Base-by-base conservation (phyloP, 2,329 filamentous ascomycete genomes). In the Chlorencoelia australis region DNA sequence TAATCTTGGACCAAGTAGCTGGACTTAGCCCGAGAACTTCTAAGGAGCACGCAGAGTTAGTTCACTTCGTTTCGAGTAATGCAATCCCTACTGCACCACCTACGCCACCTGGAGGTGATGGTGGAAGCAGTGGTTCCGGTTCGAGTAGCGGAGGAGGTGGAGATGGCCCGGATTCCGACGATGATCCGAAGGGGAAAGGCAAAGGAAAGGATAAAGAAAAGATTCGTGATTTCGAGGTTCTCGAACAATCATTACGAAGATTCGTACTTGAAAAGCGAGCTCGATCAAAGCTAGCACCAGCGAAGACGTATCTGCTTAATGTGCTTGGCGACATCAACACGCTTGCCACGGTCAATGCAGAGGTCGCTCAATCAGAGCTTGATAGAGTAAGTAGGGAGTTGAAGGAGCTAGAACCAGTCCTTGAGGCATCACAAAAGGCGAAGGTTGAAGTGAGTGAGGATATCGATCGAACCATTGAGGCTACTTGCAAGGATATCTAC, bases 31-130 rank as follows among this genome's bases (percentile, higher is more conserved):
- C 89, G 2, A 79, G 81, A 34, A 98, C 91, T 0, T 82, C 79
- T 67, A 96, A 96, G 57, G 91, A 98, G 55, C 80, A 87, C 0
- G 73, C 79, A 2, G 91, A 98, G 54, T 68, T 98, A 6, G 91
- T 98, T 3, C 91, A 98, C 57, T 98, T 98, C 49, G 91, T 98
- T 3, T 96, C 91, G 2, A 96, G 89, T 56, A 94, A 95, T 57
- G 88, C 88, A 3, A 83, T 98, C 41, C 89, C 89, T 0, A 79
- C 83, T 37, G 71, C 71, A 0, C 68, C 73, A 11, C 25, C 31
- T 30, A 32, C 31, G 17, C 67, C 71, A 24, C 70, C 68, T 21
- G 68, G 67, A 7, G 70, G 70, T 20, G 62, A 66, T 40, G 69
- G 68, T 28, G 69, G 70, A 13, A 67, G 67, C 29, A 68, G 66